These are phyloP conservation scores for Skeletonema menzelii DNA, from an alignment of 108 stramenopile genomes.

Conservation along the genomic window DNA sequence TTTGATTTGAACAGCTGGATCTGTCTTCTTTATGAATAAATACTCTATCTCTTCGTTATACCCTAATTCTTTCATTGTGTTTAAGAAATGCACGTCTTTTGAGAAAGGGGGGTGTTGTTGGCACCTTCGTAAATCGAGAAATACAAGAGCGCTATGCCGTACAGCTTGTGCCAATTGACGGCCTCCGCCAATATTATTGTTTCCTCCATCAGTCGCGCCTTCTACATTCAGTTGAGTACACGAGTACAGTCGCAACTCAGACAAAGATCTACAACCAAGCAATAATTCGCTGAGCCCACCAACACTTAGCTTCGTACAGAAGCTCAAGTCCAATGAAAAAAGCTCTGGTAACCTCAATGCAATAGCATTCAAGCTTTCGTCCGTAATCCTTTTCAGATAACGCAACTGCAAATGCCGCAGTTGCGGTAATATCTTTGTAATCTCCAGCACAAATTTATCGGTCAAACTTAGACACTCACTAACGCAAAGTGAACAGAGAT, in stretches of 20 bases:
- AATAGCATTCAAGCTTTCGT: constrained; percentile 47
- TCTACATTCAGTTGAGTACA: constrained; percentile 33
- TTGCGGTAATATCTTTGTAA: constrained; percentile 29
- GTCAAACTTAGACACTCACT: constrained; percentile 71
- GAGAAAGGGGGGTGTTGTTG: constrained; percentile 7
- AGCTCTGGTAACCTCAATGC: constrained; percentile 40
- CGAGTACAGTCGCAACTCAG: constrained; percentile 53
- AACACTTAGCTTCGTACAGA: constrained; percentile 58
- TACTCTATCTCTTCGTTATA: constrained; percentile 49
- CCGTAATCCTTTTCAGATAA: constrained; percentile 56
- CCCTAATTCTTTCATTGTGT: constrained; percentile 37
- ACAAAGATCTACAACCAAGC: constrained; percentile 28
- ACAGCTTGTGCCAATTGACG: constrained; percentile 41
- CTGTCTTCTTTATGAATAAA: constrained; percentile 34
- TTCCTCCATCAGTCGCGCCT: background rate
- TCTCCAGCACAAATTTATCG: constrained; percentile 51
- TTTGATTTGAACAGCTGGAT: background rate
- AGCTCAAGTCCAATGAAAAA: constrained; percentile 66
- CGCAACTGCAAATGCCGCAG: constrained; percentile 53
- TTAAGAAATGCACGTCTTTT: constrained; percentile 37
- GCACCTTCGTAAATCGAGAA: constrained; percentile 54
- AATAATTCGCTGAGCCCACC: constrained; percentile 37
- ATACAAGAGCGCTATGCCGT: constrained; percentile 16
- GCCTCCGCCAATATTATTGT: constrained; percentile 23
- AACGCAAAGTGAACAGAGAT: constrained; percentile 57